Conservation (phyloP, 495 filamentous ascomycete genomes). For the Penicillium salamii region DNA sequence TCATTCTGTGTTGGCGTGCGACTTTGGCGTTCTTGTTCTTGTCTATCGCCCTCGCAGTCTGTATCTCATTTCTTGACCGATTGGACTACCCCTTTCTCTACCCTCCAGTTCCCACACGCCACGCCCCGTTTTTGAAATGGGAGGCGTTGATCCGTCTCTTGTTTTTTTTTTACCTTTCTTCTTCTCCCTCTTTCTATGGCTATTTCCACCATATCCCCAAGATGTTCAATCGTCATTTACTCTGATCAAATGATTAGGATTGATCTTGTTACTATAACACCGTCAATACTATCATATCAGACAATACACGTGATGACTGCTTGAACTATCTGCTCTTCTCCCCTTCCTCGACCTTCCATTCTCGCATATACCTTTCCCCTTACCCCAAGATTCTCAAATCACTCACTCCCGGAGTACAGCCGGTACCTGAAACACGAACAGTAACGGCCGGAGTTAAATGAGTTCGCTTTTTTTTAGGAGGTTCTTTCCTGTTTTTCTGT, state of each 20-base stretch:
- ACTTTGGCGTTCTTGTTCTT: background rate
- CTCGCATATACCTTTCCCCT: background rate
- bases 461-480: background rate
- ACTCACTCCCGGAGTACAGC: slow-evolving; percentile 2
- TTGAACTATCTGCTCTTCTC: background rate
- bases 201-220: background rate
- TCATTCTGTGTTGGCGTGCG: background rate
- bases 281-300: slow-evolving; percentile 8
- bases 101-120: too few relatives aligned
- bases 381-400: background rate
- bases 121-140: too few relatives aligned
- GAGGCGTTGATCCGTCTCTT: too few relatives aligned
- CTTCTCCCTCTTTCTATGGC: background rate
- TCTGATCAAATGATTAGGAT: slow-evolving; percentile 4
- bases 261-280: slow-evolving; percentile 15
- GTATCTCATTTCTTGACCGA: too few relatives aligned
- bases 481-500: background rate
- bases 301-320: slow-evolving; percentile 6
- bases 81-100: too few relatives aligned
- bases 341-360: background rate
- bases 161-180: background rate
- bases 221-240: background rate
- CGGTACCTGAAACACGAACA: slow-evolving; percentile 16
- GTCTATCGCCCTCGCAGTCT: too few relatives aligned
- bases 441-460: slow-evolving; percentile 12